Conservation (phyloP, 1,139 yeast genomes). For the Geotrichum carabidarum region DNA sequence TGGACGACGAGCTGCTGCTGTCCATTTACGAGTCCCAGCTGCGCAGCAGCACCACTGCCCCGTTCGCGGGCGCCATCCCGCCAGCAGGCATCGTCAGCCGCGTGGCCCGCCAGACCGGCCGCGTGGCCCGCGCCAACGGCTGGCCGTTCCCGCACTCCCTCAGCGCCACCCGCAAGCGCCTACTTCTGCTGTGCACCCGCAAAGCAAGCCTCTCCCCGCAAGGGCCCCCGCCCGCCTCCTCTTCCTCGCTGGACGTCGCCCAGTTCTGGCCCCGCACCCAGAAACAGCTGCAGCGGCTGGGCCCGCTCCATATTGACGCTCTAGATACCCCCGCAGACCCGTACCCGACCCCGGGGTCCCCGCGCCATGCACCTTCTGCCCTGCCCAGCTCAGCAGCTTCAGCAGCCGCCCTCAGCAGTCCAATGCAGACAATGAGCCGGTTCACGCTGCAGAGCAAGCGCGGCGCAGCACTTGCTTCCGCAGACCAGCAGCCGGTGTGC, state of each 20-base stretch:
- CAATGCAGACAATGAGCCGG: neutral
- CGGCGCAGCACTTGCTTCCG: no score
- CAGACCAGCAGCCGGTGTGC: no score
- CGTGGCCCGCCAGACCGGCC: conserved; percentile 35
- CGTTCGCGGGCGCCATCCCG: conserved; percentile 38
- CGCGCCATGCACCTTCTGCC: no score
- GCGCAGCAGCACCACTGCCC: conserved; percentile 35
- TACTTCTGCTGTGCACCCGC: conserved; percentile 28
- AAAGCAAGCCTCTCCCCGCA: neutral
- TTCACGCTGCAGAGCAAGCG: neutral
- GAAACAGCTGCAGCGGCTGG: no score
- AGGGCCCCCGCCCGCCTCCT: no score
- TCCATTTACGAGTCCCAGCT: conserved; percentile 29
- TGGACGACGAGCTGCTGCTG: conserved; percentile 33
- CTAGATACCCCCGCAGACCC: no score
- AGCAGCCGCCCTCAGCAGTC: neutral
- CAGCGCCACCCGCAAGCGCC: conserved; percentile 33
- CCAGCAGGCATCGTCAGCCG: conserved; percentile 38
- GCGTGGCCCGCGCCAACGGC: conserved; percentile 30
- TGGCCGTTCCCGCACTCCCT: conserved; percentile 35
- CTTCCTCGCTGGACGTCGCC: no score
- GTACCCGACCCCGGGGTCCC: no score
- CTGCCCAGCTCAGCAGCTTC: no score
- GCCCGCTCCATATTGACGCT: no score
- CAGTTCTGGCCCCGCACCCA: no score